A percentile compares a stretch with the other conserved stretches of the same genome.
These are phyloP conservation scores for Populus tremula DNA, from an alignment of 345 rosid species.

Conservation along the genomic window DNA sequence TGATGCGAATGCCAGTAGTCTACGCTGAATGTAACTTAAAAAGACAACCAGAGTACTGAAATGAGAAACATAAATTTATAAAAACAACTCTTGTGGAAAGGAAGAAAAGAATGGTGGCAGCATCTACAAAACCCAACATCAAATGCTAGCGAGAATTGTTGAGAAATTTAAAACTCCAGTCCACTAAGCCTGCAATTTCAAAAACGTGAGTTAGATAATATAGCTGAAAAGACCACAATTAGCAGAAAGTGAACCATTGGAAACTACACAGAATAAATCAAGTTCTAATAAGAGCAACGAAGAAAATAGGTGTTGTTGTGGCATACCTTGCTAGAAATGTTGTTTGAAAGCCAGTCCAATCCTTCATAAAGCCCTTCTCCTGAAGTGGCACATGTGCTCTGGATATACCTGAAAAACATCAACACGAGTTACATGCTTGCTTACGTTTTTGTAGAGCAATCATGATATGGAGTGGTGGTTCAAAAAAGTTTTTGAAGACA, in stretches of 20 bases:
- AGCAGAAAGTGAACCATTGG: background rate
- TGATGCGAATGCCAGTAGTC: background rate
- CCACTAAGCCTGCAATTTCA: background rate
- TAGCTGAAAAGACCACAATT: background rate
- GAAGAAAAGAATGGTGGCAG: background rate
- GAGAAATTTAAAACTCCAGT: background rate
- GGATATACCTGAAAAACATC: constrained; percentile 1
- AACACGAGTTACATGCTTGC: background rate
- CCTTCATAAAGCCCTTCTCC: background rate
- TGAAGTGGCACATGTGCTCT: constrained; percentile 2
- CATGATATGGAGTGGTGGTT: background rate
- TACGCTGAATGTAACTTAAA: background rate
- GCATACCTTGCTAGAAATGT: background rate
- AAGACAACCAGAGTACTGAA: background rate
- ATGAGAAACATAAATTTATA: background rate
- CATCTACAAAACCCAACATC: background rate
- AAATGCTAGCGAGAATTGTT: background rate
- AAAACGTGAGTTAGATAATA: background rate
- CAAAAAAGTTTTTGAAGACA: background rate
- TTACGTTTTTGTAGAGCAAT: background rate
- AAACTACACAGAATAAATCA: background rate
- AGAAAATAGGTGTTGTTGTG: background rate
- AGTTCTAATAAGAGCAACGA: background rate
- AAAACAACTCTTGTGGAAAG: background rate
- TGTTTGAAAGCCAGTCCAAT: constrained; percentile 1